phyloP scores from a whole-genome alignment of 805 yeast genomes.

The Pichia kluyveri region DNA sequence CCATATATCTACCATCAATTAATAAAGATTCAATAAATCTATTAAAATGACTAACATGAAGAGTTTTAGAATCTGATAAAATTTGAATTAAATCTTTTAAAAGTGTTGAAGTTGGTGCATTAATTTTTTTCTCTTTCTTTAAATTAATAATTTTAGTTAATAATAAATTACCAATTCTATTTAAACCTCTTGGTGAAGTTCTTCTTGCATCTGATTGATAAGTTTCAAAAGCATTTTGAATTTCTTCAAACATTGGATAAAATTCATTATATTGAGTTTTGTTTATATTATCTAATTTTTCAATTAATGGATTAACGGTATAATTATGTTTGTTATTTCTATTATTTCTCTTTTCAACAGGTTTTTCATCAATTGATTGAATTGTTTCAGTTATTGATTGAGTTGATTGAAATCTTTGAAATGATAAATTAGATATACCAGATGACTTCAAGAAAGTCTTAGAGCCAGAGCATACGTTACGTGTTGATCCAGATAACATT shows the following conservation, averaged over 20 bases:
- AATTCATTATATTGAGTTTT: conserved; percentile 7
- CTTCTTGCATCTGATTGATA: neutral
- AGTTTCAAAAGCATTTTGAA: conserved; percentile 3
- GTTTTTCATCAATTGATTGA: neutral
- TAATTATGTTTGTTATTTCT: neutral
- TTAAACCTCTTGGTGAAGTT: neutral
- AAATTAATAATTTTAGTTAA: conserved; percentile 5
- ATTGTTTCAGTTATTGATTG: neutral
- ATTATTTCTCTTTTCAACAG: neutral
- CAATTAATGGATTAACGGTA: neutral
- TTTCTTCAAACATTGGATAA: conserved; percentile 8
- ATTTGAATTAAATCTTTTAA: conserved; percentile 15
- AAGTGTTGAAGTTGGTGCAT: conserved; percentile 16
- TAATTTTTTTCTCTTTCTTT: conserved; percentile 8
- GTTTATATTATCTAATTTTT: neutral
- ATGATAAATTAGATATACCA: neutral
- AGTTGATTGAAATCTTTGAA: conserved; percentile 3
- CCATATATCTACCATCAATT: conserved; percentile 16
- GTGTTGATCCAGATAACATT: too few species aligned
- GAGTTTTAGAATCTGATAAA: conserved; percentile 11
- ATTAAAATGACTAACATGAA: conserved; percentile 22
- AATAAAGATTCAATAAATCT: conserved; percentile 17
- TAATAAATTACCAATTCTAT: conserved; percentile 4
- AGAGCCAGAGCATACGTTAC: too few species aligned
- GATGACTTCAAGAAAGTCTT: too few species aligned